A percentile compares a stretch with the other conserved stretches of the same genome.
These are phyloP conservation scores for Hypomontagnella submonticulosa DNA, from an alignment of 495 filamentous ascomycete genomes.

Conservation along the genomic window DNA sequence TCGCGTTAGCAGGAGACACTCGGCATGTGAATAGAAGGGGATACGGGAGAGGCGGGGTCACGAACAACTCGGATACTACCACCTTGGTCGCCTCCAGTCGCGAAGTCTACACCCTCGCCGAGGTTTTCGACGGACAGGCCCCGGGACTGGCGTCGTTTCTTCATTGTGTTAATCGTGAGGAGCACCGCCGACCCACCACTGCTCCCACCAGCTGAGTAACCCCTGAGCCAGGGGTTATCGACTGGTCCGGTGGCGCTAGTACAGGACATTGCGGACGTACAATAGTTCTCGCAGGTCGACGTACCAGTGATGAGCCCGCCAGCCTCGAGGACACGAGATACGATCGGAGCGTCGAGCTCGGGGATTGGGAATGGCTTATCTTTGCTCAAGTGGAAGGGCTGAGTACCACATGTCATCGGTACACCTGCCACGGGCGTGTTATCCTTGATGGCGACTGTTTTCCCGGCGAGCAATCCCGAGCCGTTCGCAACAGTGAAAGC, in stretches of 20 bases:
- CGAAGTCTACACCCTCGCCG: constrained; percentile 58
- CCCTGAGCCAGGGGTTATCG: constrained; percentile 50
- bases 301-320: constrained; percentile 51
- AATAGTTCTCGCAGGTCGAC: constrained; percentile 56
- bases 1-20: constrained; percentile 4
- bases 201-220: constrained; percentile 62
- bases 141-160: constrained; percentile 18
- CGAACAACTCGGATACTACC: constrained; percentile 61
- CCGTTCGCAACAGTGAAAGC: not conserved
- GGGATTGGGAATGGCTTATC: constrained; percentile 45
- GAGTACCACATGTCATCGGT: constrained; percentile 52
- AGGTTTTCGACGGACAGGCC: constrained; percentile 19
- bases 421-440: constrained; percentile 56
- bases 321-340: constrained; percentile 59
- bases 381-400: constrained; percentile 42
- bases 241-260: constrained; percentile 54
- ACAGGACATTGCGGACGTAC: constrained; percentile 49
- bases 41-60: constrained; percentile 26
- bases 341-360: constrained; percentile 53
- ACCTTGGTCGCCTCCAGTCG: constrained; percentile 65
- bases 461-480: constrained; percentile 40
- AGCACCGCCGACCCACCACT: constrained; percentile 62
- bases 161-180: constrained; percentile 46
- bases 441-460: constrained; percentile 54
- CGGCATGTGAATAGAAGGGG: not conserved